Base-by-base conservation (phyloP, 441 rosid species). In the Erysimum cheiri region DNA sequence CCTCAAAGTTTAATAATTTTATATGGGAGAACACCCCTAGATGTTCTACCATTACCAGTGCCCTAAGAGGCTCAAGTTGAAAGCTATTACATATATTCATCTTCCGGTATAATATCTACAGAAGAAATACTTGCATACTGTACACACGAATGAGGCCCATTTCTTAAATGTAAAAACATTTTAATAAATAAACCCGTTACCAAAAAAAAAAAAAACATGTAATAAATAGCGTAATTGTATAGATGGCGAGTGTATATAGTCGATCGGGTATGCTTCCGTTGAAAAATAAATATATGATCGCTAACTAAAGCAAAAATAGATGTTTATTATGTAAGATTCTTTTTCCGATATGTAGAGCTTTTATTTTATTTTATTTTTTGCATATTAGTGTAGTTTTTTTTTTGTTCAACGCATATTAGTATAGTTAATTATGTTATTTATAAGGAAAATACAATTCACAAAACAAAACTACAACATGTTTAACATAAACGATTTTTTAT, bases 21-120 rank as follows among this genome's bases (percentile, higher is more conserved):
- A n/a, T n/a, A n/a, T n/a, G n/a, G n/a, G n/a, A n/a, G n/a, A n/a
- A n/a, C n/a, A n/a, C n/a, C n/a, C n/a, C n/a, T n/a, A n/a, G n/a
- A n/a, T n/a, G n/a, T n/a, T n/a, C n/a, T n/a, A n/a, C n/a, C n/a
- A n/a, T n/a, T n/a, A n/a, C n/a, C n/a, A n/a, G 78, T 71, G 54
- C 10, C 36, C 60, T 13, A 35, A 44, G 64, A 53, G 68, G 68
- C 66, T 73, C 40, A 41, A 33, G 55, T 53, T 35, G 14, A 41
- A 49, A 40, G 48, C 29, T n/a, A 17, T 39, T n/a, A n/a, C 1
- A 0, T 37, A 29, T 53, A 71, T 19, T 68, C 55, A 57, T 36
- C 17, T 49, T 57, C 19, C 41, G 5, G 8, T 44, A 5, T 43
- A 54, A 35, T 62, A 11, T 43, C 5, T 8, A 28, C 31, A 14